Percentiles rank a stretch among this genome's conserved stretches.
Conservation (phyloP, 140 eudicot species). For the Bidens hawaiensis region DNA sequence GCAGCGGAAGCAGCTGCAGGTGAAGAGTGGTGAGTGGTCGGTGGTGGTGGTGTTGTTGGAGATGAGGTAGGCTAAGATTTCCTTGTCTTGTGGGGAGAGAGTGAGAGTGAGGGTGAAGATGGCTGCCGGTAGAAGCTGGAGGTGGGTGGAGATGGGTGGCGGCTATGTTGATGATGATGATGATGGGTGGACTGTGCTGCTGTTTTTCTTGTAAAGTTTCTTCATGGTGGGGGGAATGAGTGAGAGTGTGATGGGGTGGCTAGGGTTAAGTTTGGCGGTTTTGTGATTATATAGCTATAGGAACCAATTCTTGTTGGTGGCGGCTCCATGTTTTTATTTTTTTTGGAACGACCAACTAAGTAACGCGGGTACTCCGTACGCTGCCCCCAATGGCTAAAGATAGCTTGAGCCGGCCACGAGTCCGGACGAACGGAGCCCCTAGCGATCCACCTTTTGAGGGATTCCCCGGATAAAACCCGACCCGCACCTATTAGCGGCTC, state of each 20-base stretch:
- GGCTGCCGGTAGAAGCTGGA: constrained; percentile 44
- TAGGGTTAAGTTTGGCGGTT: neutral
- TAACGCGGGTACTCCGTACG: no score
- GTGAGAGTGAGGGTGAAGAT: constrained; percentile 44
- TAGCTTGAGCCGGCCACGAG: no score
- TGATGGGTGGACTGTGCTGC: constrained; percentile 33
- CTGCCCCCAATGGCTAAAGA: no score
- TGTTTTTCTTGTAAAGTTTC: constrained; percentile 45
- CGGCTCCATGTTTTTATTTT: no score
- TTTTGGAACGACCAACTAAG: no score
- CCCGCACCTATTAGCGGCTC: no score
- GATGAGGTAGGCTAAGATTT: constrained; percentile 54
- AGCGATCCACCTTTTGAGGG: no score
- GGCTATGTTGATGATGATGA: neutral
- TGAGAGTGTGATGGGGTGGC: neutral
- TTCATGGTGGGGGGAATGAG: constrained; percentile 33
- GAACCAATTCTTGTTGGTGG: neutral
- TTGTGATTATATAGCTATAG: neutral
- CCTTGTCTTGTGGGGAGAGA: constrained; percentile 43
- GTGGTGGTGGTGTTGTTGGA: constrained; percentile 22
- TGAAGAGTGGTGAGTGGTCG: constrained; percentile 46
- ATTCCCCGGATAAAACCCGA: no score
- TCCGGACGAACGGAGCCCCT: no score
- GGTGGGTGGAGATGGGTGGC: constrained; percentile 31
- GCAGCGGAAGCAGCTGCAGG: constrained; percentile 58